Percentiles rank a stretch among this genome's conserved stretches.
Evolutionary conservation across 345 rosid genomes (phyloP).

Genomic region (Boechera stricta): DNA sequence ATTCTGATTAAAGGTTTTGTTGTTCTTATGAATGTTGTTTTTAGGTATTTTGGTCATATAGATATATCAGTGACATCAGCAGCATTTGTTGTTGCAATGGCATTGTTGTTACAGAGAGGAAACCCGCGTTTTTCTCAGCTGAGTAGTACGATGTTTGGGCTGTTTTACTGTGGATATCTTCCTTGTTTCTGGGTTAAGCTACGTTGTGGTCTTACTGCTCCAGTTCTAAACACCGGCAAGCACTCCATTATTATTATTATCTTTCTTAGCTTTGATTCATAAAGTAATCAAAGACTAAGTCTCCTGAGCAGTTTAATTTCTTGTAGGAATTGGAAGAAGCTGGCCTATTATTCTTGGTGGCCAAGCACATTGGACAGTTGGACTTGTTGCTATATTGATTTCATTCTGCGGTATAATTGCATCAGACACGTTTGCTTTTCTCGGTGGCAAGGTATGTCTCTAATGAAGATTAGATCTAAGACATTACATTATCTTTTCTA

Average conservation of each 20-base stretch:
- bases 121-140: constrained; percentile 95
- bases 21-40: constrained; percentile 28
- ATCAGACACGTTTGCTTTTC: constrained; percentile 87
- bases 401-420: constrained; percentile 86
- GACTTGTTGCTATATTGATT: constrained; percentile 87
- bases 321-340: constrained; percentile 64
- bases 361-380: constrained; percentile 92
- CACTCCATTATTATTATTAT: constrained; percentile 4
- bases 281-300: constrained; percentile 21
- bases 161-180: constrained; percentile 92
- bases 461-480: not conserved
- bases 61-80: constrained; percentile 83
- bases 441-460: constrained; percentile 82
- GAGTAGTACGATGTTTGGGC: constrained; percentile 85
- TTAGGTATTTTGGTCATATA: constrained; percentile 88
- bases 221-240: constrained; percentile 86
- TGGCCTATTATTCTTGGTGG: constrained; percentile 90
- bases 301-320: constrained; percentile 43
- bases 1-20: not conserved
- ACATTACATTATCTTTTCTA: too few relatives aligned
- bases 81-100: constrained; percentile 79
- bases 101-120: constrained; percentile 88
- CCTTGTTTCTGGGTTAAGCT: constrained; percentile 98
- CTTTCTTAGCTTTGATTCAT: constrained; percentile 3
- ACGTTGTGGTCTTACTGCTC: constrained; percentile 79